These are phyloP conservation scores for Colletotrichum musicola DNA, from an alignment of 2,329 filamentous ascomycete species.

Conservation along the genomic window DNA sequence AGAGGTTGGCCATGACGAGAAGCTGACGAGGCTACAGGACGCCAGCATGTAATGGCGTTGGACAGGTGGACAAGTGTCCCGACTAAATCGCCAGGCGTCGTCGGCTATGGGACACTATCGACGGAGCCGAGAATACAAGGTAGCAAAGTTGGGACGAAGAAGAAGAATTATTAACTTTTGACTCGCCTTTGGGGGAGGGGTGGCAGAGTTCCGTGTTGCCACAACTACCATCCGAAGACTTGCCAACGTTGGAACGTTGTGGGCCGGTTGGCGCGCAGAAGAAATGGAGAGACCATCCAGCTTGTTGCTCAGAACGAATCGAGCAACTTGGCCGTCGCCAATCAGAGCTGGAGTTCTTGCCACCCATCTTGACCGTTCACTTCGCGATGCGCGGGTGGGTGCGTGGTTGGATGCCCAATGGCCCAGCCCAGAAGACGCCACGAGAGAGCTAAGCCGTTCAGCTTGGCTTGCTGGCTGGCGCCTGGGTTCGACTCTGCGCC, in stretches of 20 bases:
- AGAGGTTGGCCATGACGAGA: slow-evolving; percentile 13
- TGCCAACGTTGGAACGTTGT: not conserved
- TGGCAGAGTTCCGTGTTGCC: slow-evolving; percentile 11
- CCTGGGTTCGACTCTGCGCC: slow-evolving; percentile 2
- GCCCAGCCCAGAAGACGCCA: slow-evolving; percentile 3
- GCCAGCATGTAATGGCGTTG: slow-evolving; percentile 10
- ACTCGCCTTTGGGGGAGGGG: not conserved
- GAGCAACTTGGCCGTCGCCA: not conserved
- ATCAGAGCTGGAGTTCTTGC: slow-evolving; percentile 5
- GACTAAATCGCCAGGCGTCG: not conserved
- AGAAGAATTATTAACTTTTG: not conserved
- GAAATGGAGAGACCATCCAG: slow-evolving; percentile 11
- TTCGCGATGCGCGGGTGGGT: not conserved
- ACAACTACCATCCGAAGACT: slow-evolving; percentile 29
- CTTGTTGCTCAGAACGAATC: not conserved
- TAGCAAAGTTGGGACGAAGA: not conserved
- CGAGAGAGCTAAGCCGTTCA: slow-evolving; percentile 9
- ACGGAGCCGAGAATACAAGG: slow-evolving; percentile 21
- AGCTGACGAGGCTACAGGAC: not conserved
- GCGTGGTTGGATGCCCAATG: slow-evolving; percentile 6
- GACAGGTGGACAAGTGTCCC: not conserved
- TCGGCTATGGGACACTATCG: slow-evolving; percentile 30
- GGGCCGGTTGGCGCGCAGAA: not conserved
- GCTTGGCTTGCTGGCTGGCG: slow-evolving; percentile 36
- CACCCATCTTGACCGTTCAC: slow-evolving; percentile 2